Conservation (phyloP, 2,329 filamentous ascomycete genomes). For the Coleophoma eucalyptorum region DNA sequence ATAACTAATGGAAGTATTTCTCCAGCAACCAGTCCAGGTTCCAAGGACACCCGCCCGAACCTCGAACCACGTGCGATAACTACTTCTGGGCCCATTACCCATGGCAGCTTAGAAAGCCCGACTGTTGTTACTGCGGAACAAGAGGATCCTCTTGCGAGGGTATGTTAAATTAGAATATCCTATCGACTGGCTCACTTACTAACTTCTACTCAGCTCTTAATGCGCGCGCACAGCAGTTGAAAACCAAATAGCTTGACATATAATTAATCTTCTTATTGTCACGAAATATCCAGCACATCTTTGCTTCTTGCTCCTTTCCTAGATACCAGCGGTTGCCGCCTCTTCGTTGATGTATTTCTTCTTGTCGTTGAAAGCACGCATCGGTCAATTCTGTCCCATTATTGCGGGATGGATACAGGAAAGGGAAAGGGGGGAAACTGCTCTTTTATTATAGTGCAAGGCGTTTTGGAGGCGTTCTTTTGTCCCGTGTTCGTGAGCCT, state of each 20-base stretch:
- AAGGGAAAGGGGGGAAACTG: no score
- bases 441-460: no score
- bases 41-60: conserved; percentile 38
- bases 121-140: conserved; percentile 55
- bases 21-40: conserved; percentile 11
- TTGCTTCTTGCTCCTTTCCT: background rate
- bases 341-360: background rate
- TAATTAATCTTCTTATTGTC: background rate
- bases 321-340: conserved; percentile 1
- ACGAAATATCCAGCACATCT: background rate
- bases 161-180: conserved; percentile 14
- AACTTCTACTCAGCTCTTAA: conserved; percentile 22
- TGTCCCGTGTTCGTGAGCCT: no score
- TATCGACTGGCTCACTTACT: conserved; percentile 12
- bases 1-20: conserved; percentile 12
- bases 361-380: no score
- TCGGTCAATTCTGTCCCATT: no score
- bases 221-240: conserved; percentile 28
- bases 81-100: conserved; percentile 56
- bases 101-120: conserved; percentile 58
- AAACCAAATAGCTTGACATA: background rate
- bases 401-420: no score
- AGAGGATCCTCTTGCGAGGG: conserved; percentile 43
- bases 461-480: no score
- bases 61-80: conserved; percentile 64